Evolutionary conservation across 192 early-diverging fungal genomes (phyloP).

Genomic region (Coemansia sp.): DNA sequence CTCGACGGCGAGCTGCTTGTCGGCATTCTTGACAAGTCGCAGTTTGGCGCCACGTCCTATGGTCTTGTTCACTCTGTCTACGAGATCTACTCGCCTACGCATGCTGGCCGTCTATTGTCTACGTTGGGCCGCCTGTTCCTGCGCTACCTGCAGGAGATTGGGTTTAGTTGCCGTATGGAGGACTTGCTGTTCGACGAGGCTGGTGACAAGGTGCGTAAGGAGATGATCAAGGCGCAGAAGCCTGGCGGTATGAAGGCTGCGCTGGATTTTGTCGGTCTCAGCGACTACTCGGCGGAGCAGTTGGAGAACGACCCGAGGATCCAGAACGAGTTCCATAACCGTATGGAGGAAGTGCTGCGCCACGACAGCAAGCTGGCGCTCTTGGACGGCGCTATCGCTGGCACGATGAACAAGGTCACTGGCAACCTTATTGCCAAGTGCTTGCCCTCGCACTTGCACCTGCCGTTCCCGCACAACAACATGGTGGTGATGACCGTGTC

Average conservation of each 20-base stretch:
- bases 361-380: constrained; percentile 84
- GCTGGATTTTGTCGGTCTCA: constrained; percentile 75
- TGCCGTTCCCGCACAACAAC: constrained; percentile 92
- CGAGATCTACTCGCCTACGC: constrained; percentile 89
- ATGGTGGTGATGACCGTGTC: constrained; percentile 99
- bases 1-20: constrained; percentile 88
- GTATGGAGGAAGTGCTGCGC: constrained; percentile 87
- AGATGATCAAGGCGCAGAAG: constrained; percentile 67
- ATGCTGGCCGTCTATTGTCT: constrained; percentile 90
- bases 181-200: constrained; percentile 87
- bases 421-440: constrained; percentile 47
- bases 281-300: constrained; percentile 50
- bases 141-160: constrained; percentile 83
- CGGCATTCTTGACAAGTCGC: constrained; percentile 96
- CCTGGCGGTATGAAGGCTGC: constrained; percentile 73
- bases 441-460: constrained; percentile 46
- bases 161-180: constrained; percentile 98
- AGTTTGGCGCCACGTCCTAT: constrained; percentile 90
- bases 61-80: constrained; percentile 97
- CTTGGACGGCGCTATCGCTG: constrained; percentile 88
- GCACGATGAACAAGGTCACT: constrained; percentile 80
- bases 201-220: constrained; percentile 78
- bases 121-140: constrained; percentile 92
- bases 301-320: constrained; percentile 41
- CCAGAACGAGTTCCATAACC: constrained; percentile 64